Evolutionary conservation across 352 stramenopile species (phyloP).

Genomic region (Globisporangium heterothallicum): DNA sequence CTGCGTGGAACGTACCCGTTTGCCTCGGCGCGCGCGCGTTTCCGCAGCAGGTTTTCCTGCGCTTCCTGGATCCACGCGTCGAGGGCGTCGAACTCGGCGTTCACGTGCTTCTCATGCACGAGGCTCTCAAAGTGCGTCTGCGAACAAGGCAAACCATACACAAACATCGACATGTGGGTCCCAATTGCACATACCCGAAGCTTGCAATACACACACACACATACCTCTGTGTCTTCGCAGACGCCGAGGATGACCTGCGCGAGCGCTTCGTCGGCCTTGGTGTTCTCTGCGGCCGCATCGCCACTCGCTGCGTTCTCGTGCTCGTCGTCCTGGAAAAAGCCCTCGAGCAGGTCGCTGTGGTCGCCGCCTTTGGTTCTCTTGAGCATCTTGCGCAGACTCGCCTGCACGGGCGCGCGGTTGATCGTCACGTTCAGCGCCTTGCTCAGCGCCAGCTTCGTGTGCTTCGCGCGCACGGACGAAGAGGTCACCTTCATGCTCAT

Average conservation of each 20-base stretch:
- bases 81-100: slow-evolving; percentile 7
- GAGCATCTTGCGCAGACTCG: slow-evolving; percentile 10
- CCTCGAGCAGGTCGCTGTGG: slow-evolving; percentile 3
- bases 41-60: slow-evolving; percentile 7
- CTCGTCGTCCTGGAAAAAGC: neutral
- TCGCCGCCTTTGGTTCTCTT: neutral
- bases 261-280: slow-evolving; percentile 7
- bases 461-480: slow-evolving; percentile 3
- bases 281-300: neutral
- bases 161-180: neutral
- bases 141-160: too few species aligned
- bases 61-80: slow-evolving; percentile 12
- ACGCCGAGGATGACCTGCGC: slow-evolving; percentile 8
- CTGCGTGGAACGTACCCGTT: neutral
- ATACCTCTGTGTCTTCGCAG: slow-evolving; percentile 9
- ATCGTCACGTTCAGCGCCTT: slow-evolving; percentile 11
- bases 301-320: neutral
- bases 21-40: slow-evolving; percentile 4
- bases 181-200: neutral
- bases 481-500: neutral
- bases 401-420: slow-evolving; percentile 3
- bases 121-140: slow-evolving; percentile 7
- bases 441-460: slow-evolving; percentile 6
- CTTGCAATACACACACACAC: neutral
- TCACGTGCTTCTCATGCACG: slow-evolving; percentile 6